phyloP scores from a whole-genome alignment of 2,329 filamentous ascomycete species.

The Calonectria pseudoturangicola region DNA sequence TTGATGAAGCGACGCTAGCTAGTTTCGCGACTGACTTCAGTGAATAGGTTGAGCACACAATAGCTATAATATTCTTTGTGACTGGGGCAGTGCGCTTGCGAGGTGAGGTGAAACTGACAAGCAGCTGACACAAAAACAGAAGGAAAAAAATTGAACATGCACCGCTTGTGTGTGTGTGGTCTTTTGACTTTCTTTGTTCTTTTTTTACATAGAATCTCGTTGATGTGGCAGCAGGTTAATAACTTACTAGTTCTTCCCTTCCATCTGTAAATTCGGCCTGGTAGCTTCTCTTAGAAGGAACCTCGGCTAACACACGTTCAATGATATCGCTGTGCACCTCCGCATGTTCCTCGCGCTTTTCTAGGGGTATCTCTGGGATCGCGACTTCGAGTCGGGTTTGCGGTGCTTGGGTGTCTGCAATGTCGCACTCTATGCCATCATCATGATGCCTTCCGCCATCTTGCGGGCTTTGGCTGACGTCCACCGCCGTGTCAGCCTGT shows the following conservation, averaged over 20 bases:
- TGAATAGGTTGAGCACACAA: slow-evolving; percentile 45
- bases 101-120: slow-evolving; percentile 2
- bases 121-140: not conserved
- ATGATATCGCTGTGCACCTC: slow-evolving; percentile 61
- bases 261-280: slow-evolving; percentile 68
- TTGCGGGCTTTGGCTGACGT: not conserved
- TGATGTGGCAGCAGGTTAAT: not conserved
- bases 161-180: too few species aligned
- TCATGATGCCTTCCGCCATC: not conserved
- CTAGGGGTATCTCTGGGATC: slow-evolving; percentile 54
- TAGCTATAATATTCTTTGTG: not conserved
- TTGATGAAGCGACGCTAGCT: slow-evolving; percentile 30
- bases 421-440: not conserved
- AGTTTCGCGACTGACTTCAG: slow-evolving; percentile 38
- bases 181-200: too few species aligned
- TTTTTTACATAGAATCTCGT: too few species aligned
- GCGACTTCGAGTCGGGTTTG: slow-evolving; percentile 55
- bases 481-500: not conserved
- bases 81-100: not conserved
- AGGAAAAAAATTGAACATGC: not conserved
- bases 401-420: not conserved
- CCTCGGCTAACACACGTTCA: slow-evolving; percentile 60
- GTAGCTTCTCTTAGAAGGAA: slow-evolving; percentile 56
- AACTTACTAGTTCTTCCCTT: slow-evolving; percentile 66
- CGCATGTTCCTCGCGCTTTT: slow-evolving; percentile 56